A percentile compares a stretch with the other conserved stretches of the same genome.
Conservation (phyloP, 2,329 filamentous ascomycete species). For the Calonectria ilicicola region DNA sequence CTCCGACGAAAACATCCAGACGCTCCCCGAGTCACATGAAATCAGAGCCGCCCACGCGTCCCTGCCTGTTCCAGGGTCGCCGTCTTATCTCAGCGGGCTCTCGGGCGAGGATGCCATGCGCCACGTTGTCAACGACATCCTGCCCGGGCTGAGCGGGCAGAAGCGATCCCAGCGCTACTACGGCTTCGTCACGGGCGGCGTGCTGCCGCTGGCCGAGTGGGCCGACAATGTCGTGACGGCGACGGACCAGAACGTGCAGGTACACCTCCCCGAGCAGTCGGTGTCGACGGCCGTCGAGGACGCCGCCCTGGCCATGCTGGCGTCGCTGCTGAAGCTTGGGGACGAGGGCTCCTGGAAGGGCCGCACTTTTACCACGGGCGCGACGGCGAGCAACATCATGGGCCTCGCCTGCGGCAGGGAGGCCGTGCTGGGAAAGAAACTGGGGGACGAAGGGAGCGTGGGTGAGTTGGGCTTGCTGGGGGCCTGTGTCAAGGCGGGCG, state of each 20-base stretch:
- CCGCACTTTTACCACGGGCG: constrained; percentile 68
- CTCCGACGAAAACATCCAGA: constrained; percentile 24
- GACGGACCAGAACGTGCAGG: constrained; percentile 85
- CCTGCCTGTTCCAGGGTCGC: constrained; percentile 49
- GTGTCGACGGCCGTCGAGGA: constrained; percentile 83
- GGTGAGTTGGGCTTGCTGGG: constrained; percentile 77
- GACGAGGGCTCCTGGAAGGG: constrained; percentile 67
- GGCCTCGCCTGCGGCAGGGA: constrained; percentile 78
- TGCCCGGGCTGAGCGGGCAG: constrained; percentile 74
- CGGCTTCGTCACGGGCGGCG: constrained; percentile 89
- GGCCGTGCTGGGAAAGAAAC: constrained; percentile 60
- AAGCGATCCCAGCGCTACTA: constrained; percentile 79
- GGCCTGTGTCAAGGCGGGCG: constrained; percentile 72
- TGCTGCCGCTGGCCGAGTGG: constrained; percentile 81
- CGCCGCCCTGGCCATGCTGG: constrained; percentile 75
- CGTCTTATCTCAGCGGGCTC: constrained; percentile 47
- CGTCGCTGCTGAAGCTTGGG: constrained; percentile 73
- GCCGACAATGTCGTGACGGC: constrained; percentile 87
- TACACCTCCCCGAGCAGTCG: constrained; percentile 83
- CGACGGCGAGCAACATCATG: constrained; percentile 84
- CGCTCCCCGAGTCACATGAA: constrained; percentile 52
- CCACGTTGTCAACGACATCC: constrained; percentile 60
- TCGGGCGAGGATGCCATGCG: constrained; percentile 44
- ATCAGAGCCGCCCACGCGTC: constrained; percentile 54
- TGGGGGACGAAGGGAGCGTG: constrained; percentile 56